Evolutionary conservation across 768 basidiomycete species (phyloP).

Genomic region (Roridomyces roridus): DNA sequence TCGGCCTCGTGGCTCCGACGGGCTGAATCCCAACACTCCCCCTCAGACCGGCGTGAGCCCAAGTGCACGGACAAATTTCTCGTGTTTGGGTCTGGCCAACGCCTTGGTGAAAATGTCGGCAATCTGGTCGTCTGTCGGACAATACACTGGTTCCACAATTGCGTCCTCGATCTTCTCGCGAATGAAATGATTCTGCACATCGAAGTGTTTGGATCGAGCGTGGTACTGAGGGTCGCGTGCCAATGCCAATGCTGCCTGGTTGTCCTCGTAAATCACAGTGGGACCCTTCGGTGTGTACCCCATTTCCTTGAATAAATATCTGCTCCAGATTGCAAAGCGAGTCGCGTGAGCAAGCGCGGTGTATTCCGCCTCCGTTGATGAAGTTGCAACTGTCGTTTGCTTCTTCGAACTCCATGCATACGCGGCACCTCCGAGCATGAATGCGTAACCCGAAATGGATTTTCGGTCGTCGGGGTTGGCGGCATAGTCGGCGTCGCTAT

Average conservation of each 20-base stretch:
- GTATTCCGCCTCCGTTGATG: slow-evolving; percentile 32
- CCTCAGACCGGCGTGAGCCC: slow-evolving; percentile 26
- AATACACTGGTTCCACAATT: slow-evolving; percentile 30
- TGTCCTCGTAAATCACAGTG: slow-evolving; percentile 28
- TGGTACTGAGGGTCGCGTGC: slow-evolving; percentile 32
- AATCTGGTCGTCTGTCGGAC: slow-evolving; percentile 33
- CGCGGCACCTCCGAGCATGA: slow-evolving; percentile 13
- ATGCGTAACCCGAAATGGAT: slow-evolving; percentile 16
- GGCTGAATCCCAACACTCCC: slow-evolving; percentile 24
- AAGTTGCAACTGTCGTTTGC: slow-evolving; percentile 31
- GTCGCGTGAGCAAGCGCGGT: slow-evolving; percentile 30
- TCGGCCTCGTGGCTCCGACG: neutral
- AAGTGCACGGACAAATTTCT: slow-evolving; percentile 10
- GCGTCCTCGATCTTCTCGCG: slow-evolving; percentile 32
- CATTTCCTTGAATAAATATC: slow-evolving; percentile 11
- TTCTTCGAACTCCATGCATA: slow-evolving; percentile 24
- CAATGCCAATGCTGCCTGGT: slow-evolving; percentile 31
- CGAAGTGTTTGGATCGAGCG: slow-evolving; percentile 39
- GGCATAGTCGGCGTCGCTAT: slow-evolving; percentile 14
- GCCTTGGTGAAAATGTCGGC: slow-evolving; percentile 48
- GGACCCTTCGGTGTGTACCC: neutral
- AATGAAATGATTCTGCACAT: slow-evolving; percentile 40
- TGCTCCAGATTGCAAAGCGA: slow-evolving; percentile 27
- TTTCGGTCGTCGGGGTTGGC: slow-evolving; percentile 14
- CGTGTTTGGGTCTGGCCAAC: slow-evolving; percentile 23